A percentile compares a stretch with the other conserved stretches of the same genome.
These are phyloP conservation scores for Ziziphus jujuba DNA, from an alignment of 306 rosid species.

Conservation along the genomic window DNA sequence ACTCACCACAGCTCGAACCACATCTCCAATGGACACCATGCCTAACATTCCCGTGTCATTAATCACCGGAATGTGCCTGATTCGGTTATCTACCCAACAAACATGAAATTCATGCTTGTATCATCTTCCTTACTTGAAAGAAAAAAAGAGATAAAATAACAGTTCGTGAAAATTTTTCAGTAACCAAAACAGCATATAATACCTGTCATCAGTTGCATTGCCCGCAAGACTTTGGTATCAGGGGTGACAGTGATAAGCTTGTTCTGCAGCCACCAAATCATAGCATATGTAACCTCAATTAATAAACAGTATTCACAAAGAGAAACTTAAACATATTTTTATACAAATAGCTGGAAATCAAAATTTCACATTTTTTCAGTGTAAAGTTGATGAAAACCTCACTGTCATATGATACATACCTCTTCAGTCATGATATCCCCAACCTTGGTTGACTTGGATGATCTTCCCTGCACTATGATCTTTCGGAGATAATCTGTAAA, in stretches of 20 bases:
- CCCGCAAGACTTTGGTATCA: slow-evolving; percentile 78
- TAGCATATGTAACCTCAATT: slow-evolving; percentile 23
- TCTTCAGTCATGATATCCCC: slow-evolving; percentile 99
- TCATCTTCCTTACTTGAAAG: slow-evolving; percentile 1
- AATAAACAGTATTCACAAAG: background rate
- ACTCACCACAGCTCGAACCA: slow-evolving; percentile 93
- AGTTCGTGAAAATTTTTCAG: background rate
- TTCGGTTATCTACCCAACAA: slow-evolving; percentile 65
- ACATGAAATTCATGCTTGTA: slow-evolving; percentile 20
- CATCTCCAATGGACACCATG: slow-evolving; percentile 99
- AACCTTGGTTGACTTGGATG: slow-evolving; percentile 96
- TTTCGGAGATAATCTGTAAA: slow-evolving; percentile 88
- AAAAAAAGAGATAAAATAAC: background rate
- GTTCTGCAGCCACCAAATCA: slow-evolving; percentile 55
- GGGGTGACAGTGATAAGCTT: slow-evolving; percentile 91
- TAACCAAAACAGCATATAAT: slow-evolving; percentile 17
- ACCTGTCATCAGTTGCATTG: slow-evolving; percentile 99
- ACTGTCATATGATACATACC: slow-evolving; percentile 43
- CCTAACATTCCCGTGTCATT: slow-evolving; percentile 73
- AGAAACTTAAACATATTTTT: slow-evolving; percentile 1
- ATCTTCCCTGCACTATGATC: slow-evolving; percentile 98
- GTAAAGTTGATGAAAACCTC: background rate
- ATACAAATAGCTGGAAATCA: slow-evolving; percentile 11
- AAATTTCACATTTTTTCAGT: background rate
- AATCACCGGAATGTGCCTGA: slow-evolving; percentile 97